Conservation (phyloP, 2,329 filamentous ascomycete genomes). For the Nannizziopsis arthrosporioides region DNA sequence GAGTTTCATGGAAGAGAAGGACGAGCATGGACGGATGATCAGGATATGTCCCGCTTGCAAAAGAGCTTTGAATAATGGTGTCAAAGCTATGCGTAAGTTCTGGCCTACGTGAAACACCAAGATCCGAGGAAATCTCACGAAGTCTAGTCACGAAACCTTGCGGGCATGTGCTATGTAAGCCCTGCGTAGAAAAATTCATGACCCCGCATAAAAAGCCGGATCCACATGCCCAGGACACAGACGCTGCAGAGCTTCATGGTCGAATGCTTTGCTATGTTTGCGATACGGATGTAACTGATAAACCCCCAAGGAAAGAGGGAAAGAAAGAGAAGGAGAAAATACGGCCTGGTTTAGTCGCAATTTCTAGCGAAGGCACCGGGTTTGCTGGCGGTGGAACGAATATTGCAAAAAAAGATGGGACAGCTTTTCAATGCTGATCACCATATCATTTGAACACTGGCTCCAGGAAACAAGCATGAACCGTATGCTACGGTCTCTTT, state of each 20-base stretch:
- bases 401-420: constrained; percentile 63
- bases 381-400: constrained; percentile 82
- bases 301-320: constrained; percentile 23
- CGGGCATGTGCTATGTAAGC: constrained; percentile 81
- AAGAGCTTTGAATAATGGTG: constrained; percentile 69
- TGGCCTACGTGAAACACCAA: neutral
- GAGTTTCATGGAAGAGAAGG: constrained; percentile 61
- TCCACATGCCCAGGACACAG: constrained; percentile 47
- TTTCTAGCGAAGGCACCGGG: constrained; percentile 79
- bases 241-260: constrained; percentile 37
- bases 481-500: too few species aligned
- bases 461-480: too few species aligned
- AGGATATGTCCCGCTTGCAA: constrained; percentile 73
- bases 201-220: constrained; percentile 44
- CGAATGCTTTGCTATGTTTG: constrained; percentile 72
- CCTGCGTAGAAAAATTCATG: constrained; percentile 76
- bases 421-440: constrained; percentile 67
- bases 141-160: constrained; percentile 64
- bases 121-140: constrained; percentile 7
- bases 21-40: constrained; percentile 38
- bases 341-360: constrained; percentile 61
- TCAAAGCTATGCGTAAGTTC: constrained; percentile 55
- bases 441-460: too few species aligned
- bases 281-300: constrained; percentile 58
- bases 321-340: constrained; percentile 43